Evolutionary conservation across 2,329 filamentous ascomycete species (phyloP).

Genomic region (Claviceps sp.): DNA sequence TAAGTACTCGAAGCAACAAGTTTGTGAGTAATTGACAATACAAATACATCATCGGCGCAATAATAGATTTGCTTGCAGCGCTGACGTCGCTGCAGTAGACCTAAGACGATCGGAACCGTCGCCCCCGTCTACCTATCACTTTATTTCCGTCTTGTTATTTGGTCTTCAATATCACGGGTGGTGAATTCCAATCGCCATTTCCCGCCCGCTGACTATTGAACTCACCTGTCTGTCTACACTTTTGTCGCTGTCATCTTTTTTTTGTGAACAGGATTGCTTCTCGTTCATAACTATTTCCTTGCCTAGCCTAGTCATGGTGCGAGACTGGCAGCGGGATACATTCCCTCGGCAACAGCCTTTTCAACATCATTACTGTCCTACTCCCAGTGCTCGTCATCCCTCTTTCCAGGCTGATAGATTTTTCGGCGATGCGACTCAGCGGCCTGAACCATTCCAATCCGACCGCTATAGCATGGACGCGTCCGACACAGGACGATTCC

Average conservation of each 20-base stretch:
- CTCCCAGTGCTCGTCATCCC: constrained; percentile 15
- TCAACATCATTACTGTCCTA: constrained; percentile 11
- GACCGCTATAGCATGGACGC: constrained; percentile 17
- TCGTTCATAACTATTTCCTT: background rate
- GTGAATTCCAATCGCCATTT: background rate
- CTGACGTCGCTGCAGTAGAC: background rate
- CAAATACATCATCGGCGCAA: background rate
- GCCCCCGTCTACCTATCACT: background rate
- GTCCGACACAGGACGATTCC: constrained; percentile 21
- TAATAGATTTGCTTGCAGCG: background rate
- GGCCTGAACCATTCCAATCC: constrained; percentile 16
- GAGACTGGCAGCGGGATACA: constrained; percentile 25
- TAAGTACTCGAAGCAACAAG: background rate
- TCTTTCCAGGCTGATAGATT: constrained; percentile 19
- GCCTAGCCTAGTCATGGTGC: constrained; percentile 22
- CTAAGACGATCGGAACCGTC: background rate
- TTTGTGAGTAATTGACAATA: background rate
- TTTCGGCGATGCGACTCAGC: constrained; percentile 14
- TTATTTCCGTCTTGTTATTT: background rate
- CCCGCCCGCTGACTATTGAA: background rate
- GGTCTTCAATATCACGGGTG: background rate
- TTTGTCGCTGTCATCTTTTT: background rate
- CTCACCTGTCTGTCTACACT: background rate
- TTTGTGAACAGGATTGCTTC: background rate
- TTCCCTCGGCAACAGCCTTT: constrained; percentile 22